A percentile compares a stretch with the other conserved stretches of the same genome.
phyloP scores from a whole-genome alignment of 352 stramenopile genomes.

The Globisporangium alternatum region DNA sequence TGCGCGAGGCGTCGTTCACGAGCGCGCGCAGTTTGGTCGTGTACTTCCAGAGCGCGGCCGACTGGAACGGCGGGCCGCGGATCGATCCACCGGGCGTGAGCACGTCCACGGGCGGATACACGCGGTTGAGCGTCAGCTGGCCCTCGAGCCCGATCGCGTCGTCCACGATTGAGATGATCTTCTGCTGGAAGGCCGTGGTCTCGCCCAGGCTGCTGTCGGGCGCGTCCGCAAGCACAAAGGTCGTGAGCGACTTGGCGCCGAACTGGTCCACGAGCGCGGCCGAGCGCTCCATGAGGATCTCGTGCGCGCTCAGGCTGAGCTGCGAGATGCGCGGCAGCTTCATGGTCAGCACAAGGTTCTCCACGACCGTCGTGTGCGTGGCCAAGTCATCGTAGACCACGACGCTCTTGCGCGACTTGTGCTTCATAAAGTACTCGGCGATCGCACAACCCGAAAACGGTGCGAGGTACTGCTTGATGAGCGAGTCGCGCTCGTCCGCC shows the following conservation, averaged over 20 bases:
- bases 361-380: constrained; percentile 67
- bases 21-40: constrained; percentile 54
- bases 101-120: constrained; percentile 76
- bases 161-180: constrained; percentile 68
- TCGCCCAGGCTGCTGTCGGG: constrained; percentile 46
- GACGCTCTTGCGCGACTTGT: constrained; percentile 47
- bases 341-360: constrained; percentile 71
- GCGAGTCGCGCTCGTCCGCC: constrained; percentile 58
- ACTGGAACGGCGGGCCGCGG: constrained; percentile 73
- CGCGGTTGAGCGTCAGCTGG: constrained; percentile 38
- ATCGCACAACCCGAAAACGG: constrained; percentile 78
- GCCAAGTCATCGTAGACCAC: constrained; percentile 82
- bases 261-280: constrained; percentile 51
- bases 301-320: constrained; percentile 62
- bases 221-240: constrained; percentile 62
- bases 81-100: constrained; percentile 58
- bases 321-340: constrained; percentile 55
- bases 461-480: constrained; percentile 76
- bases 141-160: constrained; percentile 58
- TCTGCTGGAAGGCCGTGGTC: constrained; percentile 59
- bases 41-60: constrained; percentile 63
- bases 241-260: constrained; percentile 51
- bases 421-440: constrained; percentile 65
- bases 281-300: constrained; percentile 77
- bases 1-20: constrained; percentile 58